Base-by-base conservation (phyloP, 768 basidiomycete species). In the Leccinum longicurvipes region DNA sequence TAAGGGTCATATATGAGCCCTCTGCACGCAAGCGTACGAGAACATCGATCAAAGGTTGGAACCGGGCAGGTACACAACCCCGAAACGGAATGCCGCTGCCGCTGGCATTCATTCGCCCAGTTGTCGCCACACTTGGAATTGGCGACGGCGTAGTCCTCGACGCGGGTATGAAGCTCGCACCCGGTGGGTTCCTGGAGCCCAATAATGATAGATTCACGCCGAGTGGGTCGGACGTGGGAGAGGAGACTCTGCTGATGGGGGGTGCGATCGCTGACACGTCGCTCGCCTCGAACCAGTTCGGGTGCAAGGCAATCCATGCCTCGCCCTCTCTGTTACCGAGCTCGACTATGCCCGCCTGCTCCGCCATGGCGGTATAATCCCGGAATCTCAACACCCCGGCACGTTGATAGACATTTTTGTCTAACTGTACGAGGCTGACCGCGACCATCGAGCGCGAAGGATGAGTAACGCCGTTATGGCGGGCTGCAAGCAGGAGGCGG, bases 361-460 rank as follows among this genome's bases (percentile, higher is more conserved):
- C 65, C 14, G 72, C 72, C 32, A 73, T 50, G 7, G 59, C 58
- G 21, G 53, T 48, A 36, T 72, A 74, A 10, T 69, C 57, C 44
- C 54, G 57, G 53, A 73, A 73, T 32, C 11, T 64, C 0, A 41
- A 54, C 53, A 62, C 70, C 4, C 73, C 73, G 0, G 47, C 67
- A 14, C 60, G 67, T 44, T 42, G 41, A 52, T 73, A 73, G 27
- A 60, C 42, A 24, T 58, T 45, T 17, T 65, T 65, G 45, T 75
- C 72, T 21, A 17, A 28, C 27, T 63, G 48, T n/a, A 60, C 7
- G 2, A 83, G 64, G 14, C 72, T 69, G 14, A 61, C 0, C 5
- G 74, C 77, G 19, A 83, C 55, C 1, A 8, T 56, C 15, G 78
- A 76, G n/a, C 79, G 77, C 4, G 71, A 65, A 12, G 79, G 72